Base-by-base conservation (phyloP, 306 rosid genomes). In the Lithocarpus polystachyus region DNA sequence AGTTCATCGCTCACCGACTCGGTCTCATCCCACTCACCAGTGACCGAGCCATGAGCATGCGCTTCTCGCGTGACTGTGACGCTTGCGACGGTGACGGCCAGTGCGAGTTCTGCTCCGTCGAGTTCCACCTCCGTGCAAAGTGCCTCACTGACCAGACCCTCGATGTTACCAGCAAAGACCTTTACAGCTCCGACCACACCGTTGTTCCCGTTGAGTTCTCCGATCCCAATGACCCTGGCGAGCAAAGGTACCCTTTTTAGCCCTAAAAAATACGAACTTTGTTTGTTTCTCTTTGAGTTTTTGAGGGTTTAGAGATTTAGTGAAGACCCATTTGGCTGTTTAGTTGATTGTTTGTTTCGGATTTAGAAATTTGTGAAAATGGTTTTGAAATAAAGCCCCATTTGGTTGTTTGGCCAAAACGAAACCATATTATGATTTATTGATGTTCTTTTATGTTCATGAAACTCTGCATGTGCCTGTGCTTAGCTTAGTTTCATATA, bases 21-120 rank as follows among this genome's bases (percentile, higher is more conserved):
- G 99, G 99, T 2, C 92, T 95, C 53, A 87, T 95, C 67, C 98
- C 99, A 0, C 90, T 95, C 61, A 93, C 97, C 17, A 91, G 97
- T 57, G 96, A 90, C 23, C 92, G 97, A 1, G 98, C 99, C 64
- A 89, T 95, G 99, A 60, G 88, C 88, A 95, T 95, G 99, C 93
- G 99, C 56, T 91, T 95, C 91, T 95, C 99, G 19, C 99, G 99
- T 61, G 99, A 95, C 93, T 95, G 99, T 68, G 99, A 93, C 68
- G 96, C 97, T 19, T 95, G 99, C 19, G 99, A 95, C 74, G 99
- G 99, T 0, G 99, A 95, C 64, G 98, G 98, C 26, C 99, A 95
- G 86, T 95, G 99, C 73, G 98, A 91, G 90, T 93, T 84, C 80
- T 95, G 99, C 89, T 95, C 99, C 61, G 99, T 95, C 10, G 98